These are phyloP conservation scores for Medicago arabica DNA, from an alignment of 306 rosid species.

Conservation along the genomic window DNA sequence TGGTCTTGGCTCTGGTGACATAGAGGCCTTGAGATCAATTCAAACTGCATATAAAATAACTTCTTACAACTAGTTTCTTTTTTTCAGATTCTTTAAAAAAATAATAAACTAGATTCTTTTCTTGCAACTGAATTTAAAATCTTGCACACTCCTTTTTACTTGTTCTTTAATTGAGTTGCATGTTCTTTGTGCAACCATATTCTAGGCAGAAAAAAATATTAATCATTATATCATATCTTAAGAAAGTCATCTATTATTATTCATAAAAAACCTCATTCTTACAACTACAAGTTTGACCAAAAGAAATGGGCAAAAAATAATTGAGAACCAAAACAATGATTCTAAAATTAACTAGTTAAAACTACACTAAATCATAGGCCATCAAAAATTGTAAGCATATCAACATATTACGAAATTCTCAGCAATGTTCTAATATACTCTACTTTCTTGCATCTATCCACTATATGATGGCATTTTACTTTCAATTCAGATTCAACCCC, in stretches of 20 bases:
- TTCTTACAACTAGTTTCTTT: slow-evolving; percentile 30
- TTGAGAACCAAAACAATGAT: not conserved
- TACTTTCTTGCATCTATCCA: slow-evolving; percentile 24
- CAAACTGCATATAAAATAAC: slow-evolving; percentile 25
- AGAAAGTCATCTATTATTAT: not conserved
- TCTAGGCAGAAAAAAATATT: slow-evolving; percentile 6
- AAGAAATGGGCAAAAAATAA: not conserved
- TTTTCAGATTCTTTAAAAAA: not conserved
- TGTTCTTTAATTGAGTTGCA: slow-evolving; percentile 3
- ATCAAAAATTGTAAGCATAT: slow-evolving; percentile 12
- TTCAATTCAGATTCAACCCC: slow-evolving; percentile 11
- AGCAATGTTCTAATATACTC: not conserved
- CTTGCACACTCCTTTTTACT: not conserved
- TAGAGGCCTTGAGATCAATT: slow-evolving; percentile 12
- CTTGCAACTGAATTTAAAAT: not conserved
- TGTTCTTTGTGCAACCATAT: slow-evolving; percentile 13
- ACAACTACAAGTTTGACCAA: slow-evolving; percentile 20
- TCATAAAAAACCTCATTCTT: slow-evolving; percentile 9
- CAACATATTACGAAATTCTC: slow-evolving; percentile 9
- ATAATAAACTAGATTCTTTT: not conserved
- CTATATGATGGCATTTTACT: slow-evolving; percentile 25
- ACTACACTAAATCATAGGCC: not conserved
- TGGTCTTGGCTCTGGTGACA: slow-evolving; percentile 29
- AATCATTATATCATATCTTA: not conserved
- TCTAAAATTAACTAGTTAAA: slow-evolving; percentile 19